Evolutionary conservation across 805 yeast species (phyloP).

Genomic region (Torulaspora franciscae): DNA sequence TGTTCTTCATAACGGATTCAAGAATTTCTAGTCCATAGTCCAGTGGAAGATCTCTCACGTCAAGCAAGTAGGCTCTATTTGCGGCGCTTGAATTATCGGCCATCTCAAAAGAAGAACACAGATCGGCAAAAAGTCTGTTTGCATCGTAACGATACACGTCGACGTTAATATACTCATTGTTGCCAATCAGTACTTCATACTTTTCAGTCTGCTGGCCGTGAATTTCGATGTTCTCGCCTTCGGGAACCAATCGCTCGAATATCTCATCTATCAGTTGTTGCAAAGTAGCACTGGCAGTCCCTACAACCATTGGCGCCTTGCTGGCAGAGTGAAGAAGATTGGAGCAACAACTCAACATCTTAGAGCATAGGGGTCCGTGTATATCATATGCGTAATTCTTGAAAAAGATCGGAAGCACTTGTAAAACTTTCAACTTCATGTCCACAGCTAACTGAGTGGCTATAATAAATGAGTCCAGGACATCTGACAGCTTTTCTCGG

Average conservation of each 20-base stretch:
- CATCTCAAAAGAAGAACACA: conserved; percentile 48
- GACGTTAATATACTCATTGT: conserved; percentile 41
- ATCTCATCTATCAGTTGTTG: conserved; percentile 77
- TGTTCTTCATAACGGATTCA: conserved; percentile 70
- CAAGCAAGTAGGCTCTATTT: conserved; percentile 35
- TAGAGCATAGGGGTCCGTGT: conserved; percentile 50
- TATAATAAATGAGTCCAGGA: conserved; percentile 65
- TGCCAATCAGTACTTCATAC: conserved; percentile 43
- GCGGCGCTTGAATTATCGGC: conserved; percentile 3
- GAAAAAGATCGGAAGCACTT: conserved; percentile 70
- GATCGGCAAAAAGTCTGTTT: conserved; percentile 61
- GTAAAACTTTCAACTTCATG: conserved; percentile 80
- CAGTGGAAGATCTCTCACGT: conserved; percentile 49
- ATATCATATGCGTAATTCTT: conserved; percentile 56
- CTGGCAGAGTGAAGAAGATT: conserved; percentile 57
- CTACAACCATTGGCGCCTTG: conserved; percentile 70
- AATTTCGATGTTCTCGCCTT: conserved; percentile 36
- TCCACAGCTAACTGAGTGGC: conserved; percentile 74
- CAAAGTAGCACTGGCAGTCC: conserved; percentile 89
- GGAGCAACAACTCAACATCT: conserved; percentile 63
- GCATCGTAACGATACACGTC: conserved; percentile 62
- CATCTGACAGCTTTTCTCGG: conserved; percentile 43
- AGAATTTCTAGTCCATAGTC: conserved; percentile 75
- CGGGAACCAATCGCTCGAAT: conserved; percentile 55
- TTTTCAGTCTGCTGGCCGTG: conserved; percentile 23